phyloP scores from a whole-genome alignment of 78 protist species.

The Chrysochromulina tobinii region DNA sequence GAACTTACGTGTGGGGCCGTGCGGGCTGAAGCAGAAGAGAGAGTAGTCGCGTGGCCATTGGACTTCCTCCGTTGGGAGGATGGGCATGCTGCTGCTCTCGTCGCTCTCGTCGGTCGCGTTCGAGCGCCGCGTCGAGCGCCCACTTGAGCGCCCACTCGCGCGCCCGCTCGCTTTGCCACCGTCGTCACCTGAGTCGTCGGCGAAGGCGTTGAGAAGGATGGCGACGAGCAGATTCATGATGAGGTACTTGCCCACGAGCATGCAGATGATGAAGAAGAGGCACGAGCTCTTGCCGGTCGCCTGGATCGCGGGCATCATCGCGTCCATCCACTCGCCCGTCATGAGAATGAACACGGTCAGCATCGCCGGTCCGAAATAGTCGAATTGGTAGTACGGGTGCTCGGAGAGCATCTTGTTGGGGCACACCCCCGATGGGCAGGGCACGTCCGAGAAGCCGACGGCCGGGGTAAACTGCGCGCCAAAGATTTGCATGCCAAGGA shows the following conservation, averaged over 20 bases:
- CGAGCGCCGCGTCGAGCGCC: too few relatives aligned
- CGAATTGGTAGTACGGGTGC: background rate
- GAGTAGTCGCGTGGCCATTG: too few relatives aligned
- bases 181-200: background rate
- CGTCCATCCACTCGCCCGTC: slow-evolving; percentile 14
- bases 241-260: background rate
- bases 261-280: background rate
- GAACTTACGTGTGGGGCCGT: background rate
- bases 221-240: background rate
- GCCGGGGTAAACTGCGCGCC: background rate
- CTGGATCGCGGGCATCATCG: background rate
- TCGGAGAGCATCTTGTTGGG: background rate
- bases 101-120: too few relatives aligned
- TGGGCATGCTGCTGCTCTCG: too few relatives aligned
- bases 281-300: background rate
- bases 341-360: slow-evolving; percentile 10
- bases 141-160: too few relatives aligned
- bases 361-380: background rate
- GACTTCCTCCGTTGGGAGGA: too few relatives aligned
- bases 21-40: too few relatives aligned
- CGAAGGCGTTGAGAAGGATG: background rate
- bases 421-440: background rate
- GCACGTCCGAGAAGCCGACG: too few relatives aligned
- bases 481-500: slow-evolving; percentile 45
- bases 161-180: too few relatives aligned